A percentile compares a stretch with the other conserved stretches of the same genome.
phyloP scores from a whole-genome alignment of 495 filamentous ascomycete genomes.

The Hypoxylon subgilvum region DNA sequence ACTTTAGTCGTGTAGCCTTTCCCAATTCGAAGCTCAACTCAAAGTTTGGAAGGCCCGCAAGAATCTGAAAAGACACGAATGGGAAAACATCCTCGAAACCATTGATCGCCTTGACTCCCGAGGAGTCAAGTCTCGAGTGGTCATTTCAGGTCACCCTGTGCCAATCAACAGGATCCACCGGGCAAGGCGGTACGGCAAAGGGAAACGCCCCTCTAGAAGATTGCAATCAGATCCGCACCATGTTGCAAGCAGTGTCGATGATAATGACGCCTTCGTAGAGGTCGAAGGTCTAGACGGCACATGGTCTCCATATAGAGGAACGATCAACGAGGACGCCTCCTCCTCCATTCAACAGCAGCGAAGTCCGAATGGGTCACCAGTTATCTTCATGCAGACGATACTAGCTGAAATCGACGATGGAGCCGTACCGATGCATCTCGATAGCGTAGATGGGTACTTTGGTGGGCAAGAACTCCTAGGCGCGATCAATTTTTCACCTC shows the following conservation, averaged over 20 bases:
- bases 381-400: background rate
- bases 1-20: background rate
- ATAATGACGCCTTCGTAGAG: constrained; percentile 12
- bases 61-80: constrained; percentile 28
- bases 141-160: constrained; percentile 24
- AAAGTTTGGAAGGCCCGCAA: constrained; percentile 30
- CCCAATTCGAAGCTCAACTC: constrained; percentile 30
- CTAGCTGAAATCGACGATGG: background rate
- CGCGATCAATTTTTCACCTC: background rate
- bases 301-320: constrained; percentile 7
- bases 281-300: background rate
- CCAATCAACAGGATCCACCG: constrained; percentile 10
- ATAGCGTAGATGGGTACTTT: background rate
- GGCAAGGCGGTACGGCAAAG: constrained; percentile 7
- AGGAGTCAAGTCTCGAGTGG: constrained; percentile 5
- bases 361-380: too few relatives aligned
- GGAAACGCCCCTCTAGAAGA: background rate
- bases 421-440: background rate
- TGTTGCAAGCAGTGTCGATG: background rate
- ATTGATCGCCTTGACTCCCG: constrained; percentile 15
- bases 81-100: constrained; percentile 18
- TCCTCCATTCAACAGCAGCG: background rate
- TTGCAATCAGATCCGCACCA: background rate
- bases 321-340: background rate
- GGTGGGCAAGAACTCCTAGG: background rate